Conservation (phyloP, 129 eudicot species). For the Lonicera japonica region DNA sequence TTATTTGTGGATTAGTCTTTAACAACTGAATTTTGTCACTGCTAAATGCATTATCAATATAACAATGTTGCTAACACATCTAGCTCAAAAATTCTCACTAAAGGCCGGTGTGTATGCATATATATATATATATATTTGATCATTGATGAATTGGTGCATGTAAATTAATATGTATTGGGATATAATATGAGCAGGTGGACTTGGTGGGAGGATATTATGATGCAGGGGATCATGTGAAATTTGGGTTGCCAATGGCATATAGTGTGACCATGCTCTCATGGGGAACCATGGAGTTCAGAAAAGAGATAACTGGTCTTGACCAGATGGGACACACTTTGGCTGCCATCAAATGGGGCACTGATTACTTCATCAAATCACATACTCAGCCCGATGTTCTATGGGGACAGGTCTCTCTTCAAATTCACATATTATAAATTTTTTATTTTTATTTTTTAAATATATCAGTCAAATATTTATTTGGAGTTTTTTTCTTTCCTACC, state of each 20-base stretch:
- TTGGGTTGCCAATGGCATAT: conserved; percentile 78
- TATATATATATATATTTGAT: neutral
- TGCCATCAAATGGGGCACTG: conserved; percentile 87
- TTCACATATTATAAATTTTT: no score
- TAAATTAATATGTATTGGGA: no score
- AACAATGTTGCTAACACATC: no score
- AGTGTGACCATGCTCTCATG: conserved; percentile 69
- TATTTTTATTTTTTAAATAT: neutral
- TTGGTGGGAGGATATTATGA: conserved; percentile 86
- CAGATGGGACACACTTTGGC: conserved; percentile 55
- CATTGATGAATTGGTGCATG: neutral
- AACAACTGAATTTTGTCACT: neutral
- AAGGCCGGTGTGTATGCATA: no score
- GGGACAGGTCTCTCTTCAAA: conserved; percentile 43
- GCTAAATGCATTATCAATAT: neutral
- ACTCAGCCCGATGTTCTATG: conserved; percentile 70
- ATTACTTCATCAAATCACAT: conserved; percentile 78
- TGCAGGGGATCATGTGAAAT: conserved; percentile 87
- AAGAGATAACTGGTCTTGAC: conserved; percentile 29
- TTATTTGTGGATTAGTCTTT: no score
- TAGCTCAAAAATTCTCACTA: no score
- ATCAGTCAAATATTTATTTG: neutral
- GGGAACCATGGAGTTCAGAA: conserved; percentile 51
- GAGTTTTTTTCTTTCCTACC: conserved; percentile 6
- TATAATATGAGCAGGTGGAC: conserved; percentile 43